These are phyloP conservation scores for Ulota crispa DNA, from an alignment of 225 moss, liverwort and hornwort genomes.

Conservation along the genomic window DNA sequence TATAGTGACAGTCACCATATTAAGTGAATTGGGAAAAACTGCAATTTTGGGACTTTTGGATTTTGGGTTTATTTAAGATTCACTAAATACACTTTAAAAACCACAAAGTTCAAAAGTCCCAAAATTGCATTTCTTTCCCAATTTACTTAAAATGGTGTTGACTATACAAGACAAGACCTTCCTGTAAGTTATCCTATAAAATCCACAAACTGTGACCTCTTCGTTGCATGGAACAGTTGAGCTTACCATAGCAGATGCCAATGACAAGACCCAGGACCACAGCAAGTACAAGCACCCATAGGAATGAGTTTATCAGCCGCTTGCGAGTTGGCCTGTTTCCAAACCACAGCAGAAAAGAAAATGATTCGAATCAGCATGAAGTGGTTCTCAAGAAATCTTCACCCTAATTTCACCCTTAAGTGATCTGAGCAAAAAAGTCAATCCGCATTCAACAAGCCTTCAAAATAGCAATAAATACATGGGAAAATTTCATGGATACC, in stretches of 20 bases:
- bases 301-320: constrained; percentile 59
- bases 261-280: constrained; percentile 65
- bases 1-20: neutral
- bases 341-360: neutral
- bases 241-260: constrained; percentile 64
- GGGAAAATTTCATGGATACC: too few species aligned
- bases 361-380: neutral
- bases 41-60: too few species aligned
- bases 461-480: neutral
- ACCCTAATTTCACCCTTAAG: neutral
- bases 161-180: neutral
- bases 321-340: constrained; percentile 58
- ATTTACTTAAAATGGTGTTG: too few species aligned
- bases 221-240: neutral
- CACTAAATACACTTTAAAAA: too few species aligned
- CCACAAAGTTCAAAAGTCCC: too few species aligned
- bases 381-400: neutral
- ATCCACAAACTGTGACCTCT: neutral
- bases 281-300: constrained; percentile 74
- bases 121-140: too few species aligned
- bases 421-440: neutral
- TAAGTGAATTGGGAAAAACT: too few species aligned
- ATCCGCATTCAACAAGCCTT: neutral
- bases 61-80: too few species aligned
- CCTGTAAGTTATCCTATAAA: neutral